phyloP scores from a whole-genome alignment of 148 eudicot genomes.

The Rhododendron vialii region DNA sequence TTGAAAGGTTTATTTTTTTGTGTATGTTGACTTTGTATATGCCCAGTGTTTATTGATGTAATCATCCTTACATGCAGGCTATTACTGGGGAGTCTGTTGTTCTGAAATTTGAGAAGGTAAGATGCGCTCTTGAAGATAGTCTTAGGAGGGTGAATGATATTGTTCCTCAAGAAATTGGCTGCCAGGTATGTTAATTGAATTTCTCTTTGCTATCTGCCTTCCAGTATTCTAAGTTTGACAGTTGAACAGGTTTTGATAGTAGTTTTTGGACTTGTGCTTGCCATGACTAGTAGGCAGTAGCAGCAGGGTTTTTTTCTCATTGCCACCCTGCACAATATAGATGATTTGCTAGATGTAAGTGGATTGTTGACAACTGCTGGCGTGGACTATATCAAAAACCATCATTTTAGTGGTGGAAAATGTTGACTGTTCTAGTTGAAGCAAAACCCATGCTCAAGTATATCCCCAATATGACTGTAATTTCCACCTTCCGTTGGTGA shows the following conservation, averaged over 20 bases:
- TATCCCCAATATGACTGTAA: not conserved
- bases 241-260: not conserved
- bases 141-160: constrained; percentile 83
- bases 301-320: not conserved
- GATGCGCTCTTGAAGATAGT: constrained; percentile 74
- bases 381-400: not conserved
- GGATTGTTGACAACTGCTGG: not conserved
- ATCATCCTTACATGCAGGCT: constrained; percentile 52
- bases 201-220: not conserved
- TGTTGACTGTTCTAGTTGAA: not conserved
- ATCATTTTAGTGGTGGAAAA: not conserved
- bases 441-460: not conserved
- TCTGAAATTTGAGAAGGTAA: constrained; percentile 84
- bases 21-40: not conserved
- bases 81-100: constrained; percentile 91
- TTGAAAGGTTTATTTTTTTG: not conserved
- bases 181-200: constrained; percentile 56
- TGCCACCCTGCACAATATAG: not conserved
- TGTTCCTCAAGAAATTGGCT: constrained; percentile 79
- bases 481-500: not conserved
- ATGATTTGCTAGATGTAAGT: not conserved
- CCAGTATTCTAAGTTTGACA: not conserved
- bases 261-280: not conserved
- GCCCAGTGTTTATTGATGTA: constrained; percentile 9
- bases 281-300: not conserved